Conservation (phyloP, 2,329 filamentous ascomycete species). For the Xylariaceae sp. region DNA sequence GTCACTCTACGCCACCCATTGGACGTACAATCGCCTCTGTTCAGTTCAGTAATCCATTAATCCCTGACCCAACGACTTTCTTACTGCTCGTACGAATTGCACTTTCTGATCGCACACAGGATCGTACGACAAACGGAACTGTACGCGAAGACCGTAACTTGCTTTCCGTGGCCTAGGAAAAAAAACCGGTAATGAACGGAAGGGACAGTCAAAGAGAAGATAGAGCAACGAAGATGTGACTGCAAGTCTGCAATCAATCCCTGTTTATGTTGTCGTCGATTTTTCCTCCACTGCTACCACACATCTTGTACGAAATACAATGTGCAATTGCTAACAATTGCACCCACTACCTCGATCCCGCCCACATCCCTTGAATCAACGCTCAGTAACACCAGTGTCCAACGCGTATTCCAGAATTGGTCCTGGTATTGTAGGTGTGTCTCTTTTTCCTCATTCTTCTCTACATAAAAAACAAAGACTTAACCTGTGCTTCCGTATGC, state of each 20-base stretch:
- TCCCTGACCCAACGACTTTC: conserved; percentile 14
- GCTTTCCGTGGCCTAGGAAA: not conserved
- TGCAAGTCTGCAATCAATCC: not conserved
- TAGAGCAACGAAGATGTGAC: conserved; percentile 1
- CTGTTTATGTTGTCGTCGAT: no score
- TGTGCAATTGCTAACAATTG: no score
- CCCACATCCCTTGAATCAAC: no score
- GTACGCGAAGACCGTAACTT: conserved; percentile 1
- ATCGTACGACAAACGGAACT: conserved; percentile 10
- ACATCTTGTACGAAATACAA: no score
- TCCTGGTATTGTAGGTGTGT: conserved; percentile 37
- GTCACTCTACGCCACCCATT: conserved; percentile 16
- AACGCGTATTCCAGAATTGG: conserved; percentile 26
- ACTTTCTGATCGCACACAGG: conserved; percentile 13
- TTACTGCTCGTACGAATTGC: conserved; percentile 16
- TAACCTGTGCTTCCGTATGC: conserved; percentile 29
- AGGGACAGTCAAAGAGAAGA: not conserved
- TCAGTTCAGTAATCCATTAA: conserved; percentile 16
- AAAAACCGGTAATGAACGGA: not conserved
- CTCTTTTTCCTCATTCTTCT: not conserved
- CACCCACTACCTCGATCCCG: no score
- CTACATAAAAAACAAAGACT: not conserved
- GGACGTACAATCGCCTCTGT: conserved; percentile 16
- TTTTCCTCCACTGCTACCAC: no score
- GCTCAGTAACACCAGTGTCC: no score